Conservation (phyloP, 2,329 filamentous ascomycete genomes). For the Cryphonectria naterciae region DNA sequence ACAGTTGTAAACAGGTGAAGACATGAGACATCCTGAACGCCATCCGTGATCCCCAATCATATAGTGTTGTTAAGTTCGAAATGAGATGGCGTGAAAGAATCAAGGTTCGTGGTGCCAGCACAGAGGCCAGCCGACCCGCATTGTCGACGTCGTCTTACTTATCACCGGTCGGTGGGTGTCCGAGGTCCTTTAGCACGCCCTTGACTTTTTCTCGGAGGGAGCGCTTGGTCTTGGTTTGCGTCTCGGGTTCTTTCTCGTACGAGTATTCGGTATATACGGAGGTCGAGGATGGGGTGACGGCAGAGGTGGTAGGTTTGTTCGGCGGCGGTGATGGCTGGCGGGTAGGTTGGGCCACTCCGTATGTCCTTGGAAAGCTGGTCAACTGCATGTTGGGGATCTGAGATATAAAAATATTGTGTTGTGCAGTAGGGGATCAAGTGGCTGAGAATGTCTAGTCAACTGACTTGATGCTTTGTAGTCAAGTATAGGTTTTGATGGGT, state of each 20-base stretch:
- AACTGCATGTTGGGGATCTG: not conserved
- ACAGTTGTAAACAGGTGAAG: not conserved
- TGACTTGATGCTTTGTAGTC: not conserved
- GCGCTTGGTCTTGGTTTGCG: conserved; percentile 21
- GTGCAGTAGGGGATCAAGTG: not conserved
- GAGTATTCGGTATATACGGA: conserved; percentile 40
- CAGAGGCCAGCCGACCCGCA: conserved; percentile 14
- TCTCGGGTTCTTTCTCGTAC: conserved; percentile 35
- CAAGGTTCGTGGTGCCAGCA: conserved; percentile 22
- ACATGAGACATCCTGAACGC: not conserved
- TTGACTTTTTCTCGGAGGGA: conserved; percentile 26
- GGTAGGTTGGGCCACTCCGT: not conserved
- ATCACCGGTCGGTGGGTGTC: conserved; percentile 13
- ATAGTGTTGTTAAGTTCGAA: conserved; percentile 7
- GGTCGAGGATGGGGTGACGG: conserved; percentile 32
- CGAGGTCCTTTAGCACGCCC: conserved; percentile 26
- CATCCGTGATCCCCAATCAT: not conserved
- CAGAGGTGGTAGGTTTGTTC: not conserved
- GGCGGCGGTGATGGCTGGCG: not conserved
- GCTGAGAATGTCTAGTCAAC: not conserved
- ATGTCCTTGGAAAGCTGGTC: conserved; percentile 7
- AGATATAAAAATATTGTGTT: not conserved
- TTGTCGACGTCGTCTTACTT: conserved; percentile 15
- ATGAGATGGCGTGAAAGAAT: no score
- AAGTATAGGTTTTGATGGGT: not conserved